Conservation (phyloP, 169 alveolate genomes). For the Pseudocohnilembus persalinus region DNA sequence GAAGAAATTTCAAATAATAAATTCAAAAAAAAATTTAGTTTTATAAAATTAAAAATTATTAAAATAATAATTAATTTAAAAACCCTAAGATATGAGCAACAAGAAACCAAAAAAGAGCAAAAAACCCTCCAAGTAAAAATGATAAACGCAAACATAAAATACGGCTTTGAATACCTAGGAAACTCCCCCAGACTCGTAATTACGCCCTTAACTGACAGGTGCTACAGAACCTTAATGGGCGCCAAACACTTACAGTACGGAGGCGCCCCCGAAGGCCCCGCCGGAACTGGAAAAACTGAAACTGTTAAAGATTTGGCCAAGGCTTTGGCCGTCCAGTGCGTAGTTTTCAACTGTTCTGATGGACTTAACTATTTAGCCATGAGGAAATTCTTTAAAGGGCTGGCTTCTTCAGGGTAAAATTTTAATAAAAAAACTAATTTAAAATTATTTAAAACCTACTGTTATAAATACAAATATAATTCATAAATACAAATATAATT, state of each 20-base stretch:
- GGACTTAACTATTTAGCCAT: slow-evolving; percentile 69
- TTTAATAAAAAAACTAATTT: no score
- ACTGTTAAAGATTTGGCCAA: slow-evolving; percentile 89
- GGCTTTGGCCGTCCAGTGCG: slow-evolving; percentile 87
- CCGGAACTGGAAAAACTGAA: slow-evolving; percentile 94
- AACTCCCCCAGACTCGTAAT: slow-evolving; percentile 80
- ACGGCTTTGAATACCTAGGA: slow-evolving; percentile 82
- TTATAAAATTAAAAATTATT: no score
- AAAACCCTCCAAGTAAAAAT: slow-evolving; percentile 76
- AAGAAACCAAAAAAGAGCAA: no score
- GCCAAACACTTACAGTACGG: slow-evolving; percentile 90
- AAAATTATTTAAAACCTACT: not conserved
- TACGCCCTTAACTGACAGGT: slow-evolving; percentile 92
- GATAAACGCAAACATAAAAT: slow-evolving; percentile 72
- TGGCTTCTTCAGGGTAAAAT: slow-evolving; percentile 70
- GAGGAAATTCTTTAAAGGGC: slow-evolving; percentile 90
- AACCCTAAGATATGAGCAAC: no score
- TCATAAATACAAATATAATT: no score
- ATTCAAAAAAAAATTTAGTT: no score
- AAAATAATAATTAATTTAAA: no score
- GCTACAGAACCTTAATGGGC: slow-evolving; percentile 89
- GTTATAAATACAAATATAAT: no score
- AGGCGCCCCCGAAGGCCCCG: slow-evolving; percentile 97
- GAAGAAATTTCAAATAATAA: no score
- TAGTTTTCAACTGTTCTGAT: slow-evolving; percentile 84